Conservation (phyloP, 352 stramenopile genomes). For the Pythium biforme region DNA sequence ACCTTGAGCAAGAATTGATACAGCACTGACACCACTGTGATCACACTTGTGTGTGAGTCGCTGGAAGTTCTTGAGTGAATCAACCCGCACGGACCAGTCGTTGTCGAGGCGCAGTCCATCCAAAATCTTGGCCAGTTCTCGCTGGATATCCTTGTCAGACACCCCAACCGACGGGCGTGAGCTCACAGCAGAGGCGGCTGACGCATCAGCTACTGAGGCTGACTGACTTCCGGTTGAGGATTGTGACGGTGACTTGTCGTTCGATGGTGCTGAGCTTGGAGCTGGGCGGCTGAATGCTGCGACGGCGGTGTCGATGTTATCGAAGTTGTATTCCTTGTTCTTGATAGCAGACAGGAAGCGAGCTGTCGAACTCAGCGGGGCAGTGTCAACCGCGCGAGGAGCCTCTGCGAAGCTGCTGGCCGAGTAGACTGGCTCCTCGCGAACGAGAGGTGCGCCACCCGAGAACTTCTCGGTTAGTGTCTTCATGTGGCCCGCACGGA, state of each 20-base stretch:
- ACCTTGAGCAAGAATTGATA: constrained; percentile 35
- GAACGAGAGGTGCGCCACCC: background rate
- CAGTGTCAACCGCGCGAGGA: constrained; percentile 6
- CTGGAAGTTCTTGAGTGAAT: constrained; percentile 62
- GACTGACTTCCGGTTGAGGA: constrained; percentile 36
- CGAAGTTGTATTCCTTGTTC: constrained; percentile 38
- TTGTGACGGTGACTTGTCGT: constrained; percentile 43
- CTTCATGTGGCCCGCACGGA: constrained; percentile 76
- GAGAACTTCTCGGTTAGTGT: constrained; percentile 60
- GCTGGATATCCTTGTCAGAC: constrained; percentile 61
- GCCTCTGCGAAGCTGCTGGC: constrained; percentile 4
- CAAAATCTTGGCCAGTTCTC: constrained; percentile 47
- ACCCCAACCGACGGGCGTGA: constrained; percentile 23
- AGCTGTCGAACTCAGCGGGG: constrained; percentile 25
- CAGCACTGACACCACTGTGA: constrained; percentile 27
- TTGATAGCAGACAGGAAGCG: constrained; percentile 27
- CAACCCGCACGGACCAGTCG: constrained; percentile 78
- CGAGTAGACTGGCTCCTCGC: background rate
- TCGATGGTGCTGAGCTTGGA: background rate
- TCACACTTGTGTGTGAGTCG: constrained; percentile 49
- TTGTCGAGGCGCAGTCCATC: constrained; percentile 65
- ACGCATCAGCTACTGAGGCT: constrained; percentile 11
- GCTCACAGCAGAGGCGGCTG: background rate
- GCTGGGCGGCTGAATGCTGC: constrained; percentile 17
- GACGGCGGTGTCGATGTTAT: constrained; percentile 37